Percentiles rank a stretch among this genome's conserved stretches.
These are phyloP conservation scores for Sphagnum tenellum DNA, from an alignment of 225 moss, liverwort and hornwort genomes.

Conservation along the genomic window DNA sequence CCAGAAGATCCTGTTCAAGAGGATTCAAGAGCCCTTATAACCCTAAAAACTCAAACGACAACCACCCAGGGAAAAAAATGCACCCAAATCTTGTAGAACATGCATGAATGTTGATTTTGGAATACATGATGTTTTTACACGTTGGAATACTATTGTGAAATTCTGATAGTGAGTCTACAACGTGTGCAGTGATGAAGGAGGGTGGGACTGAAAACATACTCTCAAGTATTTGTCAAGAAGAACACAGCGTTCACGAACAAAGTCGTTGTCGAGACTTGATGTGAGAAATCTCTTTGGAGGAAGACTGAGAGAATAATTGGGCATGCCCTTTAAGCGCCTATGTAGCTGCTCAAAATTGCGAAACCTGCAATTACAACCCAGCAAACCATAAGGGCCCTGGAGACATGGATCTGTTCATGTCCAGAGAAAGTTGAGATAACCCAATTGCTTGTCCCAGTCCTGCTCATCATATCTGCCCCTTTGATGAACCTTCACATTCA, in stretches of 20 bases:
- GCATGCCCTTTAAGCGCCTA: slow-evolving; percentile 71
- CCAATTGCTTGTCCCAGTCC: no score
- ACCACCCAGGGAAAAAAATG: neutral
- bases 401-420: no score
- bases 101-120: no score
- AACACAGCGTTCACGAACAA: slow-evolving; percentile 78
- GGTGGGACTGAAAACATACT: slow-evolving; percentile 14
- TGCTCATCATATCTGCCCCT: no score
- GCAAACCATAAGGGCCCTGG: no score
- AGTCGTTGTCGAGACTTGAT: slow-evolving; percentile 73
- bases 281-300: slow-evolving; percentile 86
- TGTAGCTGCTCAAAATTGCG: slow-evolving; percentile 95
- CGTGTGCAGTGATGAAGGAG: no score
- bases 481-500: no score
- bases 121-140: no score
- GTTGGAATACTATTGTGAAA: no score
- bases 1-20: slow-evolving; percentile 45
- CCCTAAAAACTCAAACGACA: slow-evolving; percentile 5
- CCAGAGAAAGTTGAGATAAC: no score
- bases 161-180: no score
- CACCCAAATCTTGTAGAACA: neutral
- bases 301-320: slow-evolving; percentile 55
- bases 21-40: neutral
- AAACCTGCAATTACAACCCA: slow-evolving; percentile 20
- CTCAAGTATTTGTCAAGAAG: slow-evolving; percentile 82